phyloP scores from a whole-genome alignment of 305 asterid species.

The Solanum hybrid region DNA sequence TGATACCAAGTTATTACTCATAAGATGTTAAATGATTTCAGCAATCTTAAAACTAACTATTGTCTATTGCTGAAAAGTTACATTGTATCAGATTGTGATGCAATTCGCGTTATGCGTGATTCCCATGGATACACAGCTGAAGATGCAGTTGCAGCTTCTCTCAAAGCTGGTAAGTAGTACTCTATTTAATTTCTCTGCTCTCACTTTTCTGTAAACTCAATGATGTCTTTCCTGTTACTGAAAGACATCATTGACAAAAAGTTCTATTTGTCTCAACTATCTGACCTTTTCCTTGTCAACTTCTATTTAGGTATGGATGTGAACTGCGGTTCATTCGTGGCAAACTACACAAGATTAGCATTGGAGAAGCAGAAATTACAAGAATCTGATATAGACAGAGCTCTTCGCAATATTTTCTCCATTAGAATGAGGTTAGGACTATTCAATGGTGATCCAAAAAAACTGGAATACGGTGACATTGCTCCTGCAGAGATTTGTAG shows the following conservation, averaged over 20 bases:
- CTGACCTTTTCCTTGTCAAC: background rate
- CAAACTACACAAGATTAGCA: constrained; percentile 38
- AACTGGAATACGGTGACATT: constrained; percentile 25
- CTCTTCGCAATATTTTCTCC: constrained; percentile 44
- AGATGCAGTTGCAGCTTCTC: constrained; percentile 69
- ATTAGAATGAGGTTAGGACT: constrained; percentile 56
- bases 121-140: constrained; percentile 56
- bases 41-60: background rate
- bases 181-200: background rate
- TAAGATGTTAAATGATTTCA: background rate
- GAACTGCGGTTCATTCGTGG: constrained; percentile 45
- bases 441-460: constrained; percentile 37
- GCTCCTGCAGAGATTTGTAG: constrained; percentile 35
- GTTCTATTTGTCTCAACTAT: background rate
- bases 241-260: background rate
- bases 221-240: background rate
- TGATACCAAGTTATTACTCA: background rate
- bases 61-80: constrained; percentile 31
- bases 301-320: constrained; percentile 46
- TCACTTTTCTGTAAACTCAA: background rate
- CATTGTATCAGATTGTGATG: constrained; percentile 61
- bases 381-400: constrained; percentile 49
- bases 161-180: constrained; percentile 49
- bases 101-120: constrained; percentile 42
- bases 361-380: constrained; percentile 32